Conservation (phyloP, 176 grass and related monocot species). For the Elymus sibiricus region DNA sequence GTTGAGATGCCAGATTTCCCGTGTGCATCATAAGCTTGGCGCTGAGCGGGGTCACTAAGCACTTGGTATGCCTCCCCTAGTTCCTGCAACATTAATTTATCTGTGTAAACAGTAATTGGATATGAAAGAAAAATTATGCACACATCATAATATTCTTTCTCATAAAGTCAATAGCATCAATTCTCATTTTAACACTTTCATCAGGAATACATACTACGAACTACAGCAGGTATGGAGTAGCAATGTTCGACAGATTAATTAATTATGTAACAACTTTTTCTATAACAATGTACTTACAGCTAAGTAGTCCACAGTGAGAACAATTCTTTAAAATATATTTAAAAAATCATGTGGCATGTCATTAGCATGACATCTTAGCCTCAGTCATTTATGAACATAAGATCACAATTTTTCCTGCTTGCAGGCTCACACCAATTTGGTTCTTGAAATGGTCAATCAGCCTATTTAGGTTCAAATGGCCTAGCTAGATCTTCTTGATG, state of each 20-base stretch:
- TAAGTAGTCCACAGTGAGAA: not conserved
- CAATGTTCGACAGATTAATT: not conserved
- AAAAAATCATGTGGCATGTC: not conserved
- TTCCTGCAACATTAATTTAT: conserved; percentile 50
- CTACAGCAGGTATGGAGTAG: not conserved
- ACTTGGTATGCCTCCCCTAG: conserved; percentile 98
- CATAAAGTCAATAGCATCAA: not conserved
- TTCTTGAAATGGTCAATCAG: not conserved
- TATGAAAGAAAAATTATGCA: conserved; percentile 16
- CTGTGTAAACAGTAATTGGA: not conserved
- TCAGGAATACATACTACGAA: not conserved
- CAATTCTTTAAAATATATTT: not conserved
- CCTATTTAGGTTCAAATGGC: not conserved
- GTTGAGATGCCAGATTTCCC: conserved; percentile 96
- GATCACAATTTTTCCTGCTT: not conserved
- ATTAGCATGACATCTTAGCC: not conserved
- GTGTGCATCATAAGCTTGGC: conserved; percentile 69
- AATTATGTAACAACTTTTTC: not conserved
- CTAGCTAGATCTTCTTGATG: not conserved
- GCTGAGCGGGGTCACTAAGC: conserved; percentile 79
- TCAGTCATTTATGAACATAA: not conserved
- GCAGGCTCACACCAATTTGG: not conserved
- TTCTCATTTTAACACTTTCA: not conserved
- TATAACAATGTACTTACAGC: not conserved
- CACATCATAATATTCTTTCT: conserved; percentile 7